These are phyloP conservation scores for Spathaspora sp. DNA, from an alignment of 1,139 yeast species.

Conservation along the genomic window DNA sequence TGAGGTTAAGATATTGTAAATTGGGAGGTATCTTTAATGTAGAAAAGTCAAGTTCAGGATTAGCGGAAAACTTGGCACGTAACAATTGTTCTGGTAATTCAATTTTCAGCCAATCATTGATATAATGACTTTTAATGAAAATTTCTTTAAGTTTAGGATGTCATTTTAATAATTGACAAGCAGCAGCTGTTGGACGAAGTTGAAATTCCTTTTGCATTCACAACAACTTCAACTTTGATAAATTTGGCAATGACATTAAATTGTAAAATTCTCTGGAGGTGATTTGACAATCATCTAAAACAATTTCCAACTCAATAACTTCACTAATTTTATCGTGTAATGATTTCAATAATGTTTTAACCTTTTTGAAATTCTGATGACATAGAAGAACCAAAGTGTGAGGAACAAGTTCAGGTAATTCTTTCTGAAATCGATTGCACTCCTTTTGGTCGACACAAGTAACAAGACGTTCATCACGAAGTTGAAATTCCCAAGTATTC, in stretches of 20 bases:
- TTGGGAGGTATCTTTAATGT: constrained; percentile 19
- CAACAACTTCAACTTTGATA: neutral
- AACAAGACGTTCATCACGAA: no score
- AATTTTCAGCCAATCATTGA: constrained; percentile 23
- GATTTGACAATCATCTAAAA: neutral
- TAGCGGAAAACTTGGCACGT: constrained; percentile 30
- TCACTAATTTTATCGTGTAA: no score
- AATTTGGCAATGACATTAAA: constrained; percentile 1
- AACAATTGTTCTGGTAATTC: constrained; percentile 19
- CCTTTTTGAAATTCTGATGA: no score
- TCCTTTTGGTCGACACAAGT: no score
- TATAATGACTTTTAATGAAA: constrained; percentile 26
- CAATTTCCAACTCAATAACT: no score
- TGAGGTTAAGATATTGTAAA: constrained; percentile 24
- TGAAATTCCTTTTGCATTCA: neutral
- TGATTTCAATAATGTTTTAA: no score
- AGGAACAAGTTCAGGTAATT: no score
- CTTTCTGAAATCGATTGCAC: no score
- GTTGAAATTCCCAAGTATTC: no score
- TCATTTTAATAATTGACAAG: neutral
- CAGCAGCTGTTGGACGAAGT: neutral
- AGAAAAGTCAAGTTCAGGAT: constrained; percentile 12
- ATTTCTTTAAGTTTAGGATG: constrained; percentile 14
- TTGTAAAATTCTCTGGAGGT: neutral
- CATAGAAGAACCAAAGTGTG: no score